These are phyloP conservation scores for Viridothelium virens DNA, from an alignment of 495 filamentous ascomycete genomes.

Conservation along the genomic window DNA sequence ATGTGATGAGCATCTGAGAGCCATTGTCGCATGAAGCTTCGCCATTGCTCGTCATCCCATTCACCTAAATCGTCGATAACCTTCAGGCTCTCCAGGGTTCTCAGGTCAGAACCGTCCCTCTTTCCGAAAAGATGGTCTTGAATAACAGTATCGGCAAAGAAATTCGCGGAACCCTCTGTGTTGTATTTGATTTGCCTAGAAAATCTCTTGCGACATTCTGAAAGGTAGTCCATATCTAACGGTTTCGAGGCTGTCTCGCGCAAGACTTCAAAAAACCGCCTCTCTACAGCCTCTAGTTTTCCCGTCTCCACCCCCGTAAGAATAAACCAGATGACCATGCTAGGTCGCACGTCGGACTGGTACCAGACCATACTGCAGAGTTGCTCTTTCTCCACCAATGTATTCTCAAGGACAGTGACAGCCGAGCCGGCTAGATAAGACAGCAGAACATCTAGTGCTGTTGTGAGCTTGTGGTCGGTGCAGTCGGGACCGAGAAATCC, in stretches of 20 bases:
- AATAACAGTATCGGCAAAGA: slow-evolving; percentile 74
- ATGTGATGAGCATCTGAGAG: slow-evolving; percentile 78
- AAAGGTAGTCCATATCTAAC: slow-evolving; percentile 81
- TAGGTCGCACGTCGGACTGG: slow-evolving; percentile 67
- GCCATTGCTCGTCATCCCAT: slow-evolving; percentile 82
- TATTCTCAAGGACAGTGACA: slow-evolving; percentile 82
- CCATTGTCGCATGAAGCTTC: slow-evolving; percentile 71
- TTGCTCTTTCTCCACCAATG: slow-evolving; percentile 87
- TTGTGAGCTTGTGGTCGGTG: slow-evolving; percentile 47
- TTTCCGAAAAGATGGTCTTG: slow-evolving; percentile 86
- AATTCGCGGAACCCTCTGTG: slow-evolving; percentile 64
- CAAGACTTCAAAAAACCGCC: slow-evolving; percentile 75
- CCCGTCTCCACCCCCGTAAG: slow-evolving; percentile 79
- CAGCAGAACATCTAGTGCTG: slow-evolving; percentile 65
- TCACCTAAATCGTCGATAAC: slow-evolving; percentile 69
- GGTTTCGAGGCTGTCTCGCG: slow-evolving; percentile 69
- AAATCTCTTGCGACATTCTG: slow-evolving; percentile 74
- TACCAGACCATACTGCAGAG: slow-evolving; percentile 76
- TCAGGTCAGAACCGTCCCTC: slow-evolving; percentile 72
- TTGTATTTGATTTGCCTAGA: slow-evolving; percentile 69
- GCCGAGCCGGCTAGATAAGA: slow-evolving; percentile 87
- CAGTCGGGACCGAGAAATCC: slow-evolving; percentile 78
- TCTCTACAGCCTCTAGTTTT: slow-evolving; percentile 72
- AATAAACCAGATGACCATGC: slow-evolving; percentile 71
- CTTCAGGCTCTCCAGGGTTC: slow-evolving; percentile 55